Percentiles rank a stretch among this genome's conserved stretches.
Conservation (phyloP, 164 flowering plant species). For the Cinnamomum chago region DNA sequence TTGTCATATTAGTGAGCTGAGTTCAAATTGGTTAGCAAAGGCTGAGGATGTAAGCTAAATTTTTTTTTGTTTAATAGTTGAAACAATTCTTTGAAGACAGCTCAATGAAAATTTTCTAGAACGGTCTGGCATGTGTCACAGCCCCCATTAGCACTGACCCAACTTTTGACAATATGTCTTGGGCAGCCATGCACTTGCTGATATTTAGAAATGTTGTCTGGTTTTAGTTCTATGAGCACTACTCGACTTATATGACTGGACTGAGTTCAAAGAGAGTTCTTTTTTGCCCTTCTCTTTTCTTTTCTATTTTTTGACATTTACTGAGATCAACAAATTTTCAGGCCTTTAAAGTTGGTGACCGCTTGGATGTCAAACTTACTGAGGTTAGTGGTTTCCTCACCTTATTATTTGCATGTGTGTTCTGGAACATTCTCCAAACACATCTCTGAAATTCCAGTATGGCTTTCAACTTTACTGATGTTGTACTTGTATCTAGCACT, state of each 20-base stretch:
- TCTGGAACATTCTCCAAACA: not conserved
- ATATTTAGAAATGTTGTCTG: too few relatives aligned
- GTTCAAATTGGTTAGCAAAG: conserved; percentile 73
- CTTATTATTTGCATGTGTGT: not conserved
- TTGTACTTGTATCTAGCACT: too few relatives aligned
- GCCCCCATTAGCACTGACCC: too few relatives aligned
- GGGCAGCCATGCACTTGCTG: not conserved
- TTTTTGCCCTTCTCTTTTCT: not conserved
- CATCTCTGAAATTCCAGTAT: not conserved
- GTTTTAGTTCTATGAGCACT: not conserved
- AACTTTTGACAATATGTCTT: not conserved
- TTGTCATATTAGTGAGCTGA: conserved; percentile 94
- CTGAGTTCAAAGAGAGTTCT: not conserved
- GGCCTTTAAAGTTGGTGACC: conserved; percentile 92
- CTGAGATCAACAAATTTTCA: conserved; percentile 21
- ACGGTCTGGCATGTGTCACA: too few relatives aligned
- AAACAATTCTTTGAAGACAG: not conserved
- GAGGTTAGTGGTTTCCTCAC: conserved; percentile 48
- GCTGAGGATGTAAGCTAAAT: conserved; percentile 80
- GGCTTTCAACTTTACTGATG: too few relatives aligned
- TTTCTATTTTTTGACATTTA: not conserved
- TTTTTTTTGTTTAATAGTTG: too few relatives aligned
- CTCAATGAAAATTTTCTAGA: too few relatives aligned
- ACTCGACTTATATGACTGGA: not conserved
- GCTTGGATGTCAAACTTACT: conserved; percentile 86